Evolutionary conservation across 1,284 basidiomycete species (phyloP).

Genomic region (Coniferiporia weirii): DNA sequence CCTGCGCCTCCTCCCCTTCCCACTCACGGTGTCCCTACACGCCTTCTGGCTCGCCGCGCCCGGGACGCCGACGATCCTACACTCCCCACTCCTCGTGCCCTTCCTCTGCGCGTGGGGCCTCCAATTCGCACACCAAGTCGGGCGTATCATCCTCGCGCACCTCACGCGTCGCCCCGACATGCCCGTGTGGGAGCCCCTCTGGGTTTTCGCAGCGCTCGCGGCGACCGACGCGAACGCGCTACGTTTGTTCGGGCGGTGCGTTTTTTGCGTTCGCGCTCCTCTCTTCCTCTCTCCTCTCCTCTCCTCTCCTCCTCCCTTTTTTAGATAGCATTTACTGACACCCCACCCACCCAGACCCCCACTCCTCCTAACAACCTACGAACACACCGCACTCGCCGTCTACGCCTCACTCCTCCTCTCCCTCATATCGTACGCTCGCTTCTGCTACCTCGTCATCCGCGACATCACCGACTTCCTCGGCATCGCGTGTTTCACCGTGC

Average conservation of each 20-base stretch:
- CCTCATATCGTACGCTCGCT: slow-evolving; percentile 69
- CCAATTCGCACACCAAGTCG: slow-evolving; percentile 83
- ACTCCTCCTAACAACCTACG: slow-evolving; percentile 61
- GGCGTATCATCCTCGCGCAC: slow-evolving; percentile 90
- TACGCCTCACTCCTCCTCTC: slow-evolving; percentile 64
- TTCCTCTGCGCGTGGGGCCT: slow-evolving; percentile 90
- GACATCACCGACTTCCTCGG: slow-evolving; percentile 87
- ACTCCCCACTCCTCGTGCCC: slow-evolving; percentile 68
- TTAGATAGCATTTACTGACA: not conserved
- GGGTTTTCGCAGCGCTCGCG: slow-evolving; percentile 76
- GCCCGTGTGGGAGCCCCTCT: slow-evolving; percentile 85
- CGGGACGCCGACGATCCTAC: slow-evolving; percentile 48
- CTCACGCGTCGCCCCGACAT: slow-evolving; percentile 67
- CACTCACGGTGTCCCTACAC: slow-evolving; percentile 65
- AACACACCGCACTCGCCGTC: slow-evolving; percentile 61
- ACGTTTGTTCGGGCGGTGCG: slow-evolving; percentile 61
- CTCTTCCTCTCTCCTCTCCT: not conserved
- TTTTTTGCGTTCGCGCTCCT: slow-evolving; percentile 22
- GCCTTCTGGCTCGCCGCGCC: slow-evolving; percentile 77
- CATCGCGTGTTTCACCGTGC: slow-evolving; percentile 86
- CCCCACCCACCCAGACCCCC: slow-evolving; percentile 41
- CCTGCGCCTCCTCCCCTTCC: slow-evolving; percentile 75
- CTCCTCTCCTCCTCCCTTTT: slow-evolving; percentile 13
- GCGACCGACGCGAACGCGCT: slow-evolving; percentile 82
- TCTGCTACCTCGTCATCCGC: slow-evolving; percentile 75